Evolutionary conservation across 352 stramenopile species (phyloP), one percentile per base, ranked within the genome.

Genomic region (Globisporangium solare): DNA sequence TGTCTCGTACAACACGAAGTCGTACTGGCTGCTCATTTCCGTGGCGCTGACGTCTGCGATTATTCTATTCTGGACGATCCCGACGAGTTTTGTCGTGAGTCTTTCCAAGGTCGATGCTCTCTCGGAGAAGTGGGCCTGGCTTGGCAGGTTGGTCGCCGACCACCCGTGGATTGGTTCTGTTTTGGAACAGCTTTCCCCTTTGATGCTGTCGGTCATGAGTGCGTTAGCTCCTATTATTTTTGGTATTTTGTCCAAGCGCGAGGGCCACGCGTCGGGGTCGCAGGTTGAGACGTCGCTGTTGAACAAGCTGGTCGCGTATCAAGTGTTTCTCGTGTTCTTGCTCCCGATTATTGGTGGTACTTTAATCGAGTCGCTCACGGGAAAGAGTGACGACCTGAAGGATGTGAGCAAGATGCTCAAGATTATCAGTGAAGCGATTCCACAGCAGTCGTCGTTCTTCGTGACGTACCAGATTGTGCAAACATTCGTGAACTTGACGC

Each of bases 31-130:
- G 24, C 60, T 89, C 54, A 78, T 92, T 52, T 92, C 82, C 8
- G 60, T 81, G 31, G 71, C 59, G 2, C 61, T 86, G 7, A 83
- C 79, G 18, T 69, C 67, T 6, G 78, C 67, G 11, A 91, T 94
- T 45, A 94, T 94, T 53, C 47, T 94, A 27, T 86, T 94, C 18
- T 94, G 84, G 84, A 92, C 79, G 12, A 77, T 94, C 41, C 84
- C 84, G 18, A 94, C 84, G 35, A 71, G 76, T 54, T 71, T 91
- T 47, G 77, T 91, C 10, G 84, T 94, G 49, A 81, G 79, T 0
- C 73, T 94, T 45, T 76, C 81, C 43, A 92, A 89, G 47, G 68
- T 92, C 0, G 68, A 80, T 3, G 68, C 68, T 13, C 61, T 94
- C 1, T 67, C 82, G 57, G 37, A 68, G 6, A 69, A 79, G 4